These are phyloP conservation scores for Suillus subaureus DNA, from an alignment of 768 basidiomycete species.

Conservation along the genomic window DNA sequence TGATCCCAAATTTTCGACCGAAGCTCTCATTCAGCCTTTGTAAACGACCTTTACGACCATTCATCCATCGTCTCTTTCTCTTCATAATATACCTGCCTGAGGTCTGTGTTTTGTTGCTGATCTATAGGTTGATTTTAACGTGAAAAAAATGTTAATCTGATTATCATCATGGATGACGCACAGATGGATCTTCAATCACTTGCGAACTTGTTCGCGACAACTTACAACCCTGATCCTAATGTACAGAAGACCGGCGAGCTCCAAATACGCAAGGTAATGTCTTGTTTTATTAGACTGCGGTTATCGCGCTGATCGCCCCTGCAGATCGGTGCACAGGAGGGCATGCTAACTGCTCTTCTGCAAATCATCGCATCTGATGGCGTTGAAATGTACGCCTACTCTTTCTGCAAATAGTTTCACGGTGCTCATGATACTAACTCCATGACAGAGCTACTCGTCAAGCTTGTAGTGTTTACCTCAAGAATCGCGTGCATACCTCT, in stretches of 20 bases:
- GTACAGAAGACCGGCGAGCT: constrained; percentile 84
- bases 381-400: constrained; percentile 67
- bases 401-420: not conserved
- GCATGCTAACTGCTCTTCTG: constrained; percentile 79
- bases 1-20: constrained; percentile 12
- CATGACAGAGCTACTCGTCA: constrained; percentile 72
- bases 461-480: constrained; percentile 85
- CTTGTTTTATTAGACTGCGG: not conserved
- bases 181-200: constrained; percentile 76
- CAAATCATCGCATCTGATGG: constrained; percentile 82
- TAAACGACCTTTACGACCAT: constrained; percentile 17
- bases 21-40: constrained; percentile 17
- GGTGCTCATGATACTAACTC: not conserved
- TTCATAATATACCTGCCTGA: constrained; percentile 3
- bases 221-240: constrained; percentile 84
- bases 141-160: not conserved
- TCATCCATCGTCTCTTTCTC: constrained; percentile 6
- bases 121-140: not conserved
- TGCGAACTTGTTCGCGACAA: constrained; percentile 77
- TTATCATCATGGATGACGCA: constrained; percentile 1
- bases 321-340: constrained; percentile 81
- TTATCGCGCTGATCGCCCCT: constrained; percentile 10
- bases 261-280: constrained; percentile 77
- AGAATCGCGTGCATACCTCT: constrained; percentile 78
- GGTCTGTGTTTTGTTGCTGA: not conserved